Percentiles rank a stretch among this genome's conserved stretches.
Conservation (phyloP, 108 stramenopile genomes). For the Schizochytrium sp. region DNA sequence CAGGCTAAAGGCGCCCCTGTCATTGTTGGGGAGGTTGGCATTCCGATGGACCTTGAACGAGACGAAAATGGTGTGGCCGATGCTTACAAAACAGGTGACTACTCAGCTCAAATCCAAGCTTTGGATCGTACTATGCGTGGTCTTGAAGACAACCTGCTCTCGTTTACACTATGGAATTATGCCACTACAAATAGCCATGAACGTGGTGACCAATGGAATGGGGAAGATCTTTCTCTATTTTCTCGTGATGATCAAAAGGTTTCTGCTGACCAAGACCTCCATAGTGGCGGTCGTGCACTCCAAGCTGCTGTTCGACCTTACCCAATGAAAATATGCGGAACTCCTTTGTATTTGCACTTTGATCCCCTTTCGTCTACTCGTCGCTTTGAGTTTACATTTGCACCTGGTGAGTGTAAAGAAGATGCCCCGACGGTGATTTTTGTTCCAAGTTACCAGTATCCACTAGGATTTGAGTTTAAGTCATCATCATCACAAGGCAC, state of each 20-base stretch:
- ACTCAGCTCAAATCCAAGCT: conserved; percentile 31
- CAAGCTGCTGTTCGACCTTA: conserved; percentile 53
- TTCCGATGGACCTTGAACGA: conserved; percentile 50
- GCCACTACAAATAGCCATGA: background rate
- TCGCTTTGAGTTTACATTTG: conserved; percentile 4
- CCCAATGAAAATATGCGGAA: conserved; percentile 48
- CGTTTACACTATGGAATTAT: conserved; percentile 54
- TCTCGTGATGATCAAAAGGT: background rate
- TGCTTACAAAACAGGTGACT: conserved; percentile 45
- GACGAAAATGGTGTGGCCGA: conserved; percentile 6
- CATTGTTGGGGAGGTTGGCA: conserved; percentile 32
- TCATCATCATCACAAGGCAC: background rate
- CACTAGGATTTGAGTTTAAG: background rate
- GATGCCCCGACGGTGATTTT: conserved; percentile 18
- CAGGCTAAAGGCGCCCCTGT: conserved; percentile 13
- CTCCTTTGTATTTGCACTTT: background rate
- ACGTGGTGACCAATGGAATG: conserved; percentile 42
- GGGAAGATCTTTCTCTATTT: conserved; percentile 49
- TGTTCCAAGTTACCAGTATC: conserved; percentile 54
- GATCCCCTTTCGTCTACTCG: background rate
- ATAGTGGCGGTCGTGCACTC: conserved; percentile 19
- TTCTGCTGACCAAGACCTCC: background rate
- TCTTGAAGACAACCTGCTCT: conserved; percentile 34
- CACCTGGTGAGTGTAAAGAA: background rate
- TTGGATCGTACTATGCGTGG: background rate